These are phyloP conservation scores for Simplicillium aogashimaense DNA, from an alignment of 2,329 filamentous ascomycete species.

Conservation along the genomic window DNA sequence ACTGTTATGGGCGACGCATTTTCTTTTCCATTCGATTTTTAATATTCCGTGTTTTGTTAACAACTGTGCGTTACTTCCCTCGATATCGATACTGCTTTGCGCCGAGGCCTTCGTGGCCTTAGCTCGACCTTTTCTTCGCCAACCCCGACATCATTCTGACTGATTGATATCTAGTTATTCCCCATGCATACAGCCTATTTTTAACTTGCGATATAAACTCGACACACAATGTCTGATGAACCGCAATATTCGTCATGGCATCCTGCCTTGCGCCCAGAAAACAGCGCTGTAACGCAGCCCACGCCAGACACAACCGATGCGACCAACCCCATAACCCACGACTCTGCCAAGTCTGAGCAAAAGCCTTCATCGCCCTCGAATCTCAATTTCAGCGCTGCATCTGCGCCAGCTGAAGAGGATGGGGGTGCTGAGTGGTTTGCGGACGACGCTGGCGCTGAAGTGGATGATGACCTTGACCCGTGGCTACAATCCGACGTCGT, in stretches of 20 bases:
- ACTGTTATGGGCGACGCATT: too few relatives aligned
- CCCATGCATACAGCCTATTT: constrained; percentile 4
- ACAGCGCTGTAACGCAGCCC: constrained; percentile 4
- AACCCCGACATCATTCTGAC: constrained; percentile 1
- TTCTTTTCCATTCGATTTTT: too few relatives aligned
- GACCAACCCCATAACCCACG: neutral
- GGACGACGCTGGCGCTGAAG: too few relatives aligned
- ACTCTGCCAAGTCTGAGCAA: neutral
- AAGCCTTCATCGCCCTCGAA: neutral
- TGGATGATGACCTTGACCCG: too few relatives aligned
- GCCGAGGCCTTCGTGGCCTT: too few relatives aligned
- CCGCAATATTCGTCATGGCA: constrained; percentile 26
- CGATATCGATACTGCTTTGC: too few relatives aligned
- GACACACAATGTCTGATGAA: constrained; percentile 25
- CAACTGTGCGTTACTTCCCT: too few relatives aligned
- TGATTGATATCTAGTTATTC: constrained; percentile 2
- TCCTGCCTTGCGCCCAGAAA: constrained; percentile 28
- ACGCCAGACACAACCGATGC: neutral
- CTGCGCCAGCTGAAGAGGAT: neutral
- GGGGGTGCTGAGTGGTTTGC: too few relatives aligned
- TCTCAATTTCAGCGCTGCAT: neutral
- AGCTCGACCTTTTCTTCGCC: neutral
- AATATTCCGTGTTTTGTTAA: too few relatives aligned
- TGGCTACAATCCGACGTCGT: neutral
- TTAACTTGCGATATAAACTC: constrained; percentile 7